Conservation (phyloP, 495 filamentous ascomycete genomes). For the Neurospora sp. region DNA sequence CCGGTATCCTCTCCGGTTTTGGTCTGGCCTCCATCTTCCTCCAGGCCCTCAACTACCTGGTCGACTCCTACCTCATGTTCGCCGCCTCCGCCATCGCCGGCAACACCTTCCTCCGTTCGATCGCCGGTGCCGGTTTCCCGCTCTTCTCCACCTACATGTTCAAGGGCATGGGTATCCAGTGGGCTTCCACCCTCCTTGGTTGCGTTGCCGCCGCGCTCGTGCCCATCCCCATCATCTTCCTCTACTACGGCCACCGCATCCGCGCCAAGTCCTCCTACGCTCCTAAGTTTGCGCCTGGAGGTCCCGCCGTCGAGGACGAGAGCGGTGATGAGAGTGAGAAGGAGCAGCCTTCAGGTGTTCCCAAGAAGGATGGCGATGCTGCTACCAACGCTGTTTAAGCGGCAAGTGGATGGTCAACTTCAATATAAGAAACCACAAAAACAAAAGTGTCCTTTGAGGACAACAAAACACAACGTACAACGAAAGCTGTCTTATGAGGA, state of each 20-base stretch:
- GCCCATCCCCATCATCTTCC: slow-evolving; percentile 66
- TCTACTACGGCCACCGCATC: slow-evolving; percentile 51
- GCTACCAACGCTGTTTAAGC: background rate
- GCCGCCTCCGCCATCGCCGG: slow-evolving; percentile 82
- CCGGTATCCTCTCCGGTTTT: slow-evolving; percentile 49
- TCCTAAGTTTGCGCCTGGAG: slow-evolving; percentile 32
- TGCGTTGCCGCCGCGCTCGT: slow-evolving; percentile 57
- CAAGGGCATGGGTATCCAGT: slow-evolving; percentile 62
- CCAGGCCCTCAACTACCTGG: slow-evolving; percentile 75
- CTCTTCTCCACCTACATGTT: slow-evolving; percentile 80
- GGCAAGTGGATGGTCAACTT: background rate
- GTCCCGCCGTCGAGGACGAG: background rate
- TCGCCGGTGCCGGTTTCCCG: slow-evolving; percentile 69
- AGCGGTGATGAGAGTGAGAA: slow-evolving; percentile 1
- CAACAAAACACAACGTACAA: background rate
- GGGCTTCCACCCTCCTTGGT: slow-evolving; percentile 67
- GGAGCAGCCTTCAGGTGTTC: background rate
- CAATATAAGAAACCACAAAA: background rate
- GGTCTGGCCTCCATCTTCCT: slow-evolving; percentile 73
- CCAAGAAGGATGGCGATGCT: slow-evolving; percentile 13
- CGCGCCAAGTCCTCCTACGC: slow-evolving; percentile 59
- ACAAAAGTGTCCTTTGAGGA: background rate
- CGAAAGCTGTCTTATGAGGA: background rate
- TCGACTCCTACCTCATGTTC: slow-evolving; percentile 83
- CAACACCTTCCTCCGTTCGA: slow-evolving; percentile 77